phyloP scores from a whole-genome alignment of 2,329 filamentous ascomycete species.

The Diaporthe longicolla region DNA sequence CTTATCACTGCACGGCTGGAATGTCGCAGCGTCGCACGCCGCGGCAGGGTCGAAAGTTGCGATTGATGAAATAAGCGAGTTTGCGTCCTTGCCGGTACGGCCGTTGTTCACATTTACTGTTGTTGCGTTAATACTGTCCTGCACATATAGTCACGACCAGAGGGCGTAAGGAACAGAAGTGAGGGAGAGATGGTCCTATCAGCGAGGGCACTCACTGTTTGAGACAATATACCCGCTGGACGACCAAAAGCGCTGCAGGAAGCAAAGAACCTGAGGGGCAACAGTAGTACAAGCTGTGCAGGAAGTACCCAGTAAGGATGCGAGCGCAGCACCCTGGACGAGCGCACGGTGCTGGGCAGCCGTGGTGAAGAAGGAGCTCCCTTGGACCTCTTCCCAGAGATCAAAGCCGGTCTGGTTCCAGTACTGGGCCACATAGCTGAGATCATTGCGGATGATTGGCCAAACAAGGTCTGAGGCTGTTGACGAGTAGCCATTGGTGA shows the following conservation, averaged over 20 bases:
- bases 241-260: constrained; percentile 82
- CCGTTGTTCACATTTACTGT: constrained; percentile 70
- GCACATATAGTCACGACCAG: neutral
- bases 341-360: constrained; percentile 79
- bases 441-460: constrained; percentile 83
- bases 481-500: constrained; percentile 74
- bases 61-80: constrained; percentile 77
- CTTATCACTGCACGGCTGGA: constrained; percentile 81
- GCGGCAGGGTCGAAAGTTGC: constrained; percentile 78
- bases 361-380: constrained; percentile 85
- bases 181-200: no score
- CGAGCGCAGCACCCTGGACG: constrained; percentile 76
- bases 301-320: constrained; percentile 71
- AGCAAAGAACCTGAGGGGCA: constrained; percentile 80
- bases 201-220: constrained; percentile 66
- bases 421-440: constrained; percentile 81
- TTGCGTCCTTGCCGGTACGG: constrained; percentile 79
- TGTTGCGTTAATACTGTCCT: neutral
- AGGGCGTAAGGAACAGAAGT: neutral
- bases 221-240: constrained; percentile 73
- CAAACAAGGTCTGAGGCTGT: constrained; percentile 72
- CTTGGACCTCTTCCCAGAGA: constrained; percentile 86
- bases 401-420: constrained; percentile 73
- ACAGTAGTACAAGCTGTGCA: constrained; percentile 74
- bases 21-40: constrained; percentile 77